These are phyloP conservation scores for Plasmodium cynomolgi DNA, from an alignment of 169 alveolate genomes.

Conservation along the genomic window DNA sequence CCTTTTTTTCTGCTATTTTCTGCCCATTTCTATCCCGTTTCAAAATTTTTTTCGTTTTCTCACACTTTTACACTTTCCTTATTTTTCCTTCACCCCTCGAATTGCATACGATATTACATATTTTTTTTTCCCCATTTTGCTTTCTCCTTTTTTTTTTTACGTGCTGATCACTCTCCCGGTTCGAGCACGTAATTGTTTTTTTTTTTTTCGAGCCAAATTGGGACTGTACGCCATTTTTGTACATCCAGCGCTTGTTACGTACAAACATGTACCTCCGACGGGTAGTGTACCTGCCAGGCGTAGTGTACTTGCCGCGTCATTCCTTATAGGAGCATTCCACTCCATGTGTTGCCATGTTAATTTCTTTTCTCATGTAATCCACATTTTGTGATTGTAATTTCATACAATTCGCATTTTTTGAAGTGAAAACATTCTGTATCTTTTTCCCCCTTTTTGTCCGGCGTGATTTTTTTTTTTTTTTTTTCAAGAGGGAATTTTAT, in stretches of 20 bases:
- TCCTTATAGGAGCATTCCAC: background rate
- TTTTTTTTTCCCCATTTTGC: background rate
- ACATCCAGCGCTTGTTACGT: background rate
- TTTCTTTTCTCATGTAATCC: background rate
- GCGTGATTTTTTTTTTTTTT: background rate
- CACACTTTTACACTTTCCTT: background rate
- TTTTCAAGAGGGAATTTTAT: background rate
- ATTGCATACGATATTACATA: background rate
- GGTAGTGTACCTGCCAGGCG: background rate
- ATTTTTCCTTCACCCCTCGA: background rate
- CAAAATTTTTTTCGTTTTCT: background rate
- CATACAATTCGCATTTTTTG: background rate
- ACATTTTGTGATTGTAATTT: background rate
- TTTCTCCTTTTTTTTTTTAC: background rate
- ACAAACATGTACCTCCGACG: too few relatives aligned
- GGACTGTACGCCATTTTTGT: background rate
- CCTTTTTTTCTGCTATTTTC: background rate
- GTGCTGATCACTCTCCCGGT: background rate
- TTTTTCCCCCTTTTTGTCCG: background rate
- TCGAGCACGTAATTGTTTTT: background rate
- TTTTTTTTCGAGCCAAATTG: background rate
- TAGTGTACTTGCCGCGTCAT: background rate
- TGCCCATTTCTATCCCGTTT: background rate
- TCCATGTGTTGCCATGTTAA: background rate
- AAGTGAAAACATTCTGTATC: background rate